Conservation (phyloP, 2,329 filamentous ascomycete species). For the Tolypocladium cylindrosporum region DNA sequence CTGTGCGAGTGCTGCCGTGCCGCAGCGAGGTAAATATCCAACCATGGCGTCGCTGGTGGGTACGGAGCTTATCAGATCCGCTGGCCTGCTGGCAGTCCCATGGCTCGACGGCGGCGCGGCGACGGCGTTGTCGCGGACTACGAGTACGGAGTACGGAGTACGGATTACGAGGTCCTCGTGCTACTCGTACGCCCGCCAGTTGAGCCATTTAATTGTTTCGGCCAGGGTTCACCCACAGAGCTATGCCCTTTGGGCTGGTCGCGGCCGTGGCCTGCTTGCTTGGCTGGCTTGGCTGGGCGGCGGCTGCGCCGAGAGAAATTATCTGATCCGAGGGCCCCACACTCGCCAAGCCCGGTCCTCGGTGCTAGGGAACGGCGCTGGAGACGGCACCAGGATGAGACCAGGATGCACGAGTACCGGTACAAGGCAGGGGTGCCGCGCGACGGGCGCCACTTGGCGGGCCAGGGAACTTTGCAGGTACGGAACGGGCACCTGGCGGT, state of each 20-base stretch:
- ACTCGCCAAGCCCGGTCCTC: conserved; percentile 2
- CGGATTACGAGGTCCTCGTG: too few relatives aligned
- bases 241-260: not conserved
- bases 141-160: too few relatives aligned
- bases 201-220: not conserved
- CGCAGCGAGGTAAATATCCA: not conserved
- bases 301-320: conserved; percentile 14
- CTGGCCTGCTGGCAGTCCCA: not conserved
- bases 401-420: not conserved
- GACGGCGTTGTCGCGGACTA: too few relatives aligned
- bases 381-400: too few relatives aligned
- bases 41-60: not conserved
- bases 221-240: not conserved
- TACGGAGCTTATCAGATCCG: conserved; percentile 2
- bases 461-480: conserved; percentile 1
- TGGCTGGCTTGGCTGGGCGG: not conserved
- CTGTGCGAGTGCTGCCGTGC: not conserved
- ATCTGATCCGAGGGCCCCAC: conserved; percentile 23
- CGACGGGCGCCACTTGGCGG: too few relatives aligned
- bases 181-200: not conserved
- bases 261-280: not conserved
- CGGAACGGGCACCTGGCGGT: not conserved
- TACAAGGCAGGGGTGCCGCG: conserved; percentile 1
- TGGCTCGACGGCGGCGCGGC: not conserved
- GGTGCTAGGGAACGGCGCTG: not conserved